Evolutionary conservation across 495 filamentous ascomycete genomes (phyloP).

Genomic region (Cladorrhinum samala): DNA sequence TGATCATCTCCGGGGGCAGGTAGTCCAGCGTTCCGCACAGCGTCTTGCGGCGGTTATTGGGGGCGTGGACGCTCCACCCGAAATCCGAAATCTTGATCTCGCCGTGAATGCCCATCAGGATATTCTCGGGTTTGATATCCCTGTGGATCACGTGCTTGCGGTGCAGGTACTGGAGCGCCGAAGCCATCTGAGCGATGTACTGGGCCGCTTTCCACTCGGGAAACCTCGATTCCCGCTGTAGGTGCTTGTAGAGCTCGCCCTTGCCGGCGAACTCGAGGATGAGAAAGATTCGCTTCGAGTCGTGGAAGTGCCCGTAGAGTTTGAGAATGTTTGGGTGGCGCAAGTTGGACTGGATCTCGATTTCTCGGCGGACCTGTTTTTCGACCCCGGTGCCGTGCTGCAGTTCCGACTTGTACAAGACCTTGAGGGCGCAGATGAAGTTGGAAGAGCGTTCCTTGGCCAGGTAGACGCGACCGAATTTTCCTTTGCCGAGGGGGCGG

Average conservation of each 20-base stretch:
- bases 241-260: slow-evolving; percentile 95
- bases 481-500: slow-evolving; percentile 90
- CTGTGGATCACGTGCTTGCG: slow-evolving; percentile 98
- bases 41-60: slow-evolving; percentile 86
- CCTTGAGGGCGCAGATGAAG: slow-evolving; percentile 95
- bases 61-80: slow-evolving; percentile 96
- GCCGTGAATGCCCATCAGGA: slow-evolving; percentile 92
- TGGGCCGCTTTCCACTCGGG: slow-evolving; percentile 94
- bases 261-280: slow-evolving; percentile 94
- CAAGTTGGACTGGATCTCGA: slow-evolving; percentile 95
- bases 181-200: slow-evolving; percentile 98
- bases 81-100: slow-evolving; percentile 99
- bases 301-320: slow-evolving; percentile 94
- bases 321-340: slow-evolving; percentile 94
- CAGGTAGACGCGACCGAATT: slow-evolving; percentile 94
- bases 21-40: slow-evolving; percentile 98
- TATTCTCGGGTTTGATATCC: slow-evolving; percentile 99
- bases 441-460: slow-evolving; percentile 82
- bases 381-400: slow-evolving; percentile 83
- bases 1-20: slow-evolving; percentile 95
- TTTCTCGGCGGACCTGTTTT: slow-evolving; percentile 94
- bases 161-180: slow-evolving; percentile 85
- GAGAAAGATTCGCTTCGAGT: slow-evolving; percentile 90
- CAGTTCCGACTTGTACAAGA: slow-evolving; percentile 90
- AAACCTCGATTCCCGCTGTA: slow-evolving; percentile 80